These are phyloP conservation scores for Anethum foeniculum DNA, from an alignment of 140 eudicot genomes.

Conservation along the genomic window DNA sequence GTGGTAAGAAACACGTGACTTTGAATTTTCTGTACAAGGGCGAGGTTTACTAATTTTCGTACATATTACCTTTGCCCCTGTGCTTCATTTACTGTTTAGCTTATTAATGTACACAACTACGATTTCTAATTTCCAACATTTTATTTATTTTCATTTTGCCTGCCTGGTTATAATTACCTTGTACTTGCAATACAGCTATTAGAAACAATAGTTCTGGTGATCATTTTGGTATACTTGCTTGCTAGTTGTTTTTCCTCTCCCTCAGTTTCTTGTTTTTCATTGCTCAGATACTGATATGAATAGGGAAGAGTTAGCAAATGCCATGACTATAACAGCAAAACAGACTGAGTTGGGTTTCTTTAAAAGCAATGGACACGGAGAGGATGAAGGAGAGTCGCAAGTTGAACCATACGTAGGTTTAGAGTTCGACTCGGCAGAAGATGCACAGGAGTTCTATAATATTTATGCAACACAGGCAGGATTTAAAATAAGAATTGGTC, in stretches of 20 bases:
- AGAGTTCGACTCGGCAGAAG: conserved; percentile 17
- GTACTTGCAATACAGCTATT: background rate
- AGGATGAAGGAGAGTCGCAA: conserved; percentile 15
- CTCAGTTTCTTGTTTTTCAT: background rate
- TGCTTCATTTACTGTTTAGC: background rate
- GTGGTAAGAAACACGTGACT: background rate
- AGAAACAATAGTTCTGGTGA: background rate
- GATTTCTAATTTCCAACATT: background rate
- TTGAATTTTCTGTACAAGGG: background rate
- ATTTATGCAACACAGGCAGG: conserved; percentile 2
- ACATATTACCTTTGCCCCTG: background rate
- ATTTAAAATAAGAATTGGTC: conserved; percentile 15
- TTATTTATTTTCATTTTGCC: background rate
- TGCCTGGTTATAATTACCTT: background rate
- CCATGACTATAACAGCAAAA: conserved; percentile 8
- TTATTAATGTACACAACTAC: background rate
- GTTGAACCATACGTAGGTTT: conserved; percentile 14
- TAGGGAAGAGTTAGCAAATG: conserved; percentile 11
- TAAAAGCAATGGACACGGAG: conserved; percentile 1
- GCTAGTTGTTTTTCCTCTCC: background rate
- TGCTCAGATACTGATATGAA: conserved; percentile 16
- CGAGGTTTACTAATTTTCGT: background rate
- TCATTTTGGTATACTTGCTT: background rate
- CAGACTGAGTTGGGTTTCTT: background rate
- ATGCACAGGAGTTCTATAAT: conserved; percentile 19